Evolutionary conservation across 805 yeast genomes (phyloP), one percentile per base, ranked within the genome.

Genomic region (Kluyveromyces starmeri): DNA sequence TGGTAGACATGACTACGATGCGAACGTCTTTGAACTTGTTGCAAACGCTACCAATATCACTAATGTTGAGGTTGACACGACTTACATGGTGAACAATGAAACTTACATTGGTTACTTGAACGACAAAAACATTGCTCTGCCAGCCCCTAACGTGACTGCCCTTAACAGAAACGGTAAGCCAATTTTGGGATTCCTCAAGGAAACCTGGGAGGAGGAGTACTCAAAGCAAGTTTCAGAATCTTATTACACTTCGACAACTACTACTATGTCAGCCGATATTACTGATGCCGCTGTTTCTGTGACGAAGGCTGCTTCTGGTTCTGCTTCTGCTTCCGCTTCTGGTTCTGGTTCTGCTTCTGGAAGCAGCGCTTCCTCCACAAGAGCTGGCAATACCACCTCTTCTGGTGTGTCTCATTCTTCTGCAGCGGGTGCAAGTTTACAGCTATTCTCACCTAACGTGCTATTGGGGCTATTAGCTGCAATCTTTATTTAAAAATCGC

Each of bases 1-100:
- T 40, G 76, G 76, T 34, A 67, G 75, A 47, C 57, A 61, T 46
- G 75, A 71, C 51, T 64, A 64, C 43, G 61, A 56, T 35, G 73
- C 75, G 32, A 71, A 71, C 45, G 70, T 70, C 18, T 68, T 68
- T 53, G 39, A 55, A 32, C 15, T 60, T 17, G 60, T 69, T 40
- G 71, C 73, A 39, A 43, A 58, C 43, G 50, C 51, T 41, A 43
- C 60, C 10, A 52, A 49, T 35, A 44, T 59, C 31, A 40, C 48
- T 19, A 59, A 59, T 45, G 30, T 36, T 20, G 53, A 42, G 0
- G 61, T 59, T 34, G 62, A 58, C 42, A 59, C 64, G 38, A 52
- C 58, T 20, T 44, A 48, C 46, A 43, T 48, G 35, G 49, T 44
- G 32, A 58, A 59, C 55, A 61, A 61, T 39, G 48, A 41, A 20